These are phyloP conservation scores for Sporisorium graminicola DNA, from an alignment of 1,284 basidiomycete species.

Conservation along the genomic window DNA sequence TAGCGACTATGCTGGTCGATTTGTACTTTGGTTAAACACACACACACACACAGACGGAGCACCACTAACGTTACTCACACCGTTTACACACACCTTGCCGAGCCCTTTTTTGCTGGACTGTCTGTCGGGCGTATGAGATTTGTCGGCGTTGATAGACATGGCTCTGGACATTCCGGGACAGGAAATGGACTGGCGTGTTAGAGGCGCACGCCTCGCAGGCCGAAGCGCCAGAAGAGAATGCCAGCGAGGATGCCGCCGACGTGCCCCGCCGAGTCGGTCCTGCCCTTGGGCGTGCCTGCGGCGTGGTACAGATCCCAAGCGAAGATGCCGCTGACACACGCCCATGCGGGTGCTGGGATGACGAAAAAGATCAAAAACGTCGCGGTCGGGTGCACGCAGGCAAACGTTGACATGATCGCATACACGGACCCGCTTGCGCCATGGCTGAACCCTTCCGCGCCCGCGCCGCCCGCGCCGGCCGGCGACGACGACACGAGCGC, in stretches of 20 bases:
- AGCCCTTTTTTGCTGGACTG: too few relatives aligned
- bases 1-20: conserved; percentile 68
- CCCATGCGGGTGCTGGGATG: conserved; percentile 86
- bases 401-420: conserved; percentile 78
- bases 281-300: conserved; percentile 70
- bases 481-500: conserved; percentile 42
- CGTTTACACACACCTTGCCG: too few relatives aligned
- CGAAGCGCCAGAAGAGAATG: conserved; percentile 67
- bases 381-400: conserved; percentile 78
- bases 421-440: conserved; percentile 74
- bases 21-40: conserved; percentile 61
- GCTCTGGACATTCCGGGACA: too few relatives aligned
- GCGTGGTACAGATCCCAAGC: conserved; percentile 77
- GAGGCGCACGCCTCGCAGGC: conserved; percentile 22
- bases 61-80: too few relatives aligned
- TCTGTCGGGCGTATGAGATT: too few relatives aligned
- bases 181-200: too few relatives aligned
- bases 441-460: conserved; percentile 10
- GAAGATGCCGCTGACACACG: conserved; percentile 80
- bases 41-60: too few relatives aligned
- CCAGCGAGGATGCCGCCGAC: conserved; percentile 82
- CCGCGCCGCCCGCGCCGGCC: too few relatives aligned
- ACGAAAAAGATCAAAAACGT: conserved; percentile 80
- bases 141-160: too few relatives aligned
- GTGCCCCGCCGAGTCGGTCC: conserved; percentile 81